Evolutionary conservation across 768 basidiomycete species (phyloP), one percentile per base, ranked within the genome.

Genomic region (Podaxis pistillaris): DNA sequence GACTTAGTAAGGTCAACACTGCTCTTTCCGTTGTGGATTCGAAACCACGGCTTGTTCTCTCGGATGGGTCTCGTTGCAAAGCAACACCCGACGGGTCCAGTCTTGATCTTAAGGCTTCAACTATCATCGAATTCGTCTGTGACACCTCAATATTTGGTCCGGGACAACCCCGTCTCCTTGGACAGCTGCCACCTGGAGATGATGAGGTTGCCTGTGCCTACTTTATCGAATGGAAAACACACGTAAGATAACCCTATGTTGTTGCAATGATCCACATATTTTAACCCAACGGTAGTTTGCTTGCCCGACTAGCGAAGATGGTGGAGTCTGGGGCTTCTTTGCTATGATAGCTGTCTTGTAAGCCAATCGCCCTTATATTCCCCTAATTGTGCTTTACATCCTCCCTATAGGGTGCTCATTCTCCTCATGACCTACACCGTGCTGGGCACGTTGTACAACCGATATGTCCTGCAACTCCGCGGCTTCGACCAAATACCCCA

Each of bases 201-300:
- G 86, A 89, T 37, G 83, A 87, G 8, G 70, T 69, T 28, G 85
- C 85, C n/a, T 96, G 94, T 71, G 83, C 86, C 12, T 94, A 88
- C 70, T 83, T 90, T 62, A 74, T 96, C 41, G 92, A 95, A 76
- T 96, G 94, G 94, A 79, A 82, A 60, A 94, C 90, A 4, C 86
- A 86, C 67, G 93, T 94, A 66, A 68, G 84, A 72, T 5, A 24
- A 28, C n/a, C 33, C 49, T 8, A 49, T 28, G 44, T 33, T 38
- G 51, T 19, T 13, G 46, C 17, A 24, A 56, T 19, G 28, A 38
- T 56, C 55, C 60, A 53, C 54, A 41, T 28, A 4, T 19, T 52
- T 44, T 54, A 24, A 36, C 24, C 57, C 37, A 54, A 55, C 4
- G 40, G 22, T 61, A 91, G 89, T 80, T 81, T 68, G 93, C 93